Conservation (phyloP, 345 rosid species). For the Salix viminalis region DNA sequence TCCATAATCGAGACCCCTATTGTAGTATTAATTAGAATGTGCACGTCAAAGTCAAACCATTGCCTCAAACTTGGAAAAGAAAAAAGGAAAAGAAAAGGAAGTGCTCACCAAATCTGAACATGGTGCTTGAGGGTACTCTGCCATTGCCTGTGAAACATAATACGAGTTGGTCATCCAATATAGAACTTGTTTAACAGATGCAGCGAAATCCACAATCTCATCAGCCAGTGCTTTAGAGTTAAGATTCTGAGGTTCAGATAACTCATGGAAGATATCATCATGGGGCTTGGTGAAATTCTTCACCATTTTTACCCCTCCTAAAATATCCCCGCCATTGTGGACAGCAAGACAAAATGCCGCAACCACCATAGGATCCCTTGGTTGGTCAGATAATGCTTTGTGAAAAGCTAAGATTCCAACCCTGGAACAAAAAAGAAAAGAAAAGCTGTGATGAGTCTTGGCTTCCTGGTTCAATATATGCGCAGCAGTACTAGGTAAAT, state of each 20-base stretch:
- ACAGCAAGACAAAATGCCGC: conserved; percentile 79
- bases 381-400: conserved; percentile 59
- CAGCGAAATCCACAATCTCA: conserved; percentile 66
- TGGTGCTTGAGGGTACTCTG: conserved; percentile 57
- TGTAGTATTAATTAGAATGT: neutral
- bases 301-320: conserved; percentile 60
- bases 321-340: conserved; percentile 69
- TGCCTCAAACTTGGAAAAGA: neutral
- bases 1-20: neutral
- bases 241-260: conserved; percentile 28
- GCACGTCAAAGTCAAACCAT: neutral
- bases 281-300: conserved; percentile 47
- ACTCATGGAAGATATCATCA: conserved; percentile 48
- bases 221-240: conserved; percentile 26
- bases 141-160: conserved; percentile 55
- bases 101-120: conserved; percentile 65
- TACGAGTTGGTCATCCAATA: conserved; percentile 55
- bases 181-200: conserved; percentile 44
- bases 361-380: conserved; percentile 69
- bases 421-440: conserved; percentile 42
- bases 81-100: neutral
- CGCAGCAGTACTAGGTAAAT: neutral
- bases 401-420: conserved; percentile 77
- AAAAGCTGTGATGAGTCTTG: neutral
- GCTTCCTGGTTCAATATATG: neutral